phyloP scores from a whole-genome alignment of 148 eudicot species.

The Gaultheria prostrata region DNA sequence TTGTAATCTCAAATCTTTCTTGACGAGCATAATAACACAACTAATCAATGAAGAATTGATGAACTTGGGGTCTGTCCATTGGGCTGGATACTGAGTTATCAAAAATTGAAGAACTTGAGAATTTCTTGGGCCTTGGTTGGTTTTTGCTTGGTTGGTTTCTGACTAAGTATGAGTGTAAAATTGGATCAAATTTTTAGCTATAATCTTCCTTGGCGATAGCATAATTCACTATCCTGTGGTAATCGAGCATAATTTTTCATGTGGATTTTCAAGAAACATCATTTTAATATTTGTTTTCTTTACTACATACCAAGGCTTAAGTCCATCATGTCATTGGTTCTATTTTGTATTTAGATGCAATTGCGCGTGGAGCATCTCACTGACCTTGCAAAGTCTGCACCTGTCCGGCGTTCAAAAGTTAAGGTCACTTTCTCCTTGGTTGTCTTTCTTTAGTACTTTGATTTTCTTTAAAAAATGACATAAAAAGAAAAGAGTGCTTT shows the following conservation, averaged over 20 bases:
- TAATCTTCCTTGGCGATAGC: not conserved
- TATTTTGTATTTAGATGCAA: slow-evolving; percentile 39
- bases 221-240: not conserved
- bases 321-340: not conserved
- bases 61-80: not conserved
- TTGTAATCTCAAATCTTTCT: not conserved
- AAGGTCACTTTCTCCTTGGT: slow-evolving; percentile 40
- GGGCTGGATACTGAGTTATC: not conserved
- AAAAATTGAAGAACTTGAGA: not conserved
- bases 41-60: not conserved
- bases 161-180: not conserved
- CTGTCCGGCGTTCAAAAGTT: slow-evolving; percentile 67
- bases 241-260: not conserved
- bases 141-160: not conserved
- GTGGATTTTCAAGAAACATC: not conserved
- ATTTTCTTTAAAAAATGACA: too few species aligned
- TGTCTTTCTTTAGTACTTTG: not conserved
- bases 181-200: not conserved
- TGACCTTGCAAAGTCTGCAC: slow-evolving; percentile 50
- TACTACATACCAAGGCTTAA: not conserved
- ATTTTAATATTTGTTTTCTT: not conserved
- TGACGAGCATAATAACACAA: not conserved
- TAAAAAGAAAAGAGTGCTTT: too few species aligned
- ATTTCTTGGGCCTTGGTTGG: not conserved
- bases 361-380: slow-evolving; percentile 58